phyloP scores from a whole-genome alignment of 1,139 yeast genomes.

The Diutina pseudorugosa region DNA sequence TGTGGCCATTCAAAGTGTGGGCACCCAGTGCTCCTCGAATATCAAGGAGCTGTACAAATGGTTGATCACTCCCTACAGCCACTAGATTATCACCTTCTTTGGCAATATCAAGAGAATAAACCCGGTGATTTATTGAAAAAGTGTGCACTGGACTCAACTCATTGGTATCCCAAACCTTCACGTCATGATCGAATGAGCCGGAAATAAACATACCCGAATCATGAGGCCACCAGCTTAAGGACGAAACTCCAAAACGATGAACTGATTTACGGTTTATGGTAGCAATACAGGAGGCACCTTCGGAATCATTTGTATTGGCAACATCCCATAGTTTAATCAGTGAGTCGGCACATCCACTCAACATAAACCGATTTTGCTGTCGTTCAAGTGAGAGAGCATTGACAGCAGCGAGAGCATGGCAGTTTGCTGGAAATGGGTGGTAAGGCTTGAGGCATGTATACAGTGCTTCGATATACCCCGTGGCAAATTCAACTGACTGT shows the following conservation, averaged over 20 bases:
- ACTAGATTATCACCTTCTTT: slow-evolving; percentile 29
- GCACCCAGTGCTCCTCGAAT: slow-evolving; percentile 58
- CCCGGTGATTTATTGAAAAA: slow-evolving; percentile 41
- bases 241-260: slow-evolving; percentile 66
- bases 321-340: slow-evolving; percentile 54
- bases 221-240: slow-evolving; percentile 77
- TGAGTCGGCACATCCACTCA: slow-evolving; percentile 75
- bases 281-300: slow-evolving; percentile 14
- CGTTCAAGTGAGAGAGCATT: slow-evolving; percentile 57
- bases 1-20: slow-evolving; percentile 57
- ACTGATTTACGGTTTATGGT: slow-evolving; percentile 40
- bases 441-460: slow-evolving; percentile 20
- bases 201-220: slow-evolving; percentile 83
- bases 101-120: slow-evolving; percentile 41
- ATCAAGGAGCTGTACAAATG: slow-evolving; percentile 60
- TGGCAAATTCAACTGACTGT: slow-evolving; percentile 23
- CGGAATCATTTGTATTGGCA: slow-evolving; percentile 5
- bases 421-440: slow-evolving; percentile 24
- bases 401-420: slow-evolving; percentile 38
- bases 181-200: slow-evolving; percentile 66
- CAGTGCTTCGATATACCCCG: slow-evolving; percentile 27
- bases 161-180: slow-evolving; percentile 77
- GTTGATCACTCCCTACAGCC: slow-evolving; percentile 62
- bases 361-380: slow-evolving; percentile 33
- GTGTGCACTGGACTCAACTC: slow-evolving; percentile 50